phyloP scores from a whole-genome alignment of 2,329 filamentous ascomycete genomes.

The Fusarium sp. region DNA sequence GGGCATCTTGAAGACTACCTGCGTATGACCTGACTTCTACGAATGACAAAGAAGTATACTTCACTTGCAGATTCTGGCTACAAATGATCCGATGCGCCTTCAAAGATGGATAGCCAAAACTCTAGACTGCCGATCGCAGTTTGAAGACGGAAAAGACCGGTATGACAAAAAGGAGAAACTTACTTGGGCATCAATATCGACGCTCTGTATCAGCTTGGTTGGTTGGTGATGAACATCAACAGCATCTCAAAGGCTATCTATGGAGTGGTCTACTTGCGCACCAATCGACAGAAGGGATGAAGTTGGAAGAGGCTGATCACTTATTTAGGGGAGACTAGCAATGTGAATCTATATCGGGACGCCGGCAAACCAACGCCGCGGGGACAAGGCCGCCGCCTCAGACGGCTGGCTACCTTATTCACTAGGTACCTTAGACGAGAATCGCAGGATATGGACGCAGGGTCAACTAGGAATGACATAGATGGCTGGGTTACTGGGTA shows the following conservation, averaged over 20 bases:
- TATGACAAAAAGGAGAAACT: not conserved
- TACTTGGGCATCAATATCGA: slow-evolving; percentile 18
- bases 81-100: slow-evolving; percentile 7
- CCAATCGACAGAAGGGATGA: slow-evolving; percentile 21
- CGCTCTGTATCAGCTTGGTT: slow-evolving; percentile 17
- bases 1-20: not conserved
- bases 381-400: not conserved
- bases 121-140: slow-evolving; percentile 15
- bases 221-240: not conserved
- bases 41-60: not conserved
- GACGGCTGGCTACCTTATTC: no score
- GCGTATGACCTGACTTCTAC: not conserved
- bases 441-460: not conserved
- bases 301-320: slow-evolving; percentile 16
- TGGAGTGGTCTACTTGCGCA: slow-evolving; percentile 20
- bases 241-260: not conserved
- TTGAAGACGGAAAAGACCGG: not conserved
- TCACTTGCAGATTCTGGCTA: not conserved
- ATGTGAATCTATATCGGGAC: slow-evolving; percentile 8
- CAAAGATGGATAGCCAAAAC: not conserved
- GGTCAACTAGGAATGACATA: slow-evolving; percentile 26
- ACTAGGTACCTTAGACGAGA: not conserved
- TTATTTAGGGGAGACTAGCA: slow-evolving; percentile 11
- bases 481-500: slow-evolving; percentile 2
- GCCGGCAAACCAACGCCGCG: not conserved